Conservation (phyloP, 2,329 filamentous ascomycete genomes). For the Dactylellina haptotyla region DNA sequence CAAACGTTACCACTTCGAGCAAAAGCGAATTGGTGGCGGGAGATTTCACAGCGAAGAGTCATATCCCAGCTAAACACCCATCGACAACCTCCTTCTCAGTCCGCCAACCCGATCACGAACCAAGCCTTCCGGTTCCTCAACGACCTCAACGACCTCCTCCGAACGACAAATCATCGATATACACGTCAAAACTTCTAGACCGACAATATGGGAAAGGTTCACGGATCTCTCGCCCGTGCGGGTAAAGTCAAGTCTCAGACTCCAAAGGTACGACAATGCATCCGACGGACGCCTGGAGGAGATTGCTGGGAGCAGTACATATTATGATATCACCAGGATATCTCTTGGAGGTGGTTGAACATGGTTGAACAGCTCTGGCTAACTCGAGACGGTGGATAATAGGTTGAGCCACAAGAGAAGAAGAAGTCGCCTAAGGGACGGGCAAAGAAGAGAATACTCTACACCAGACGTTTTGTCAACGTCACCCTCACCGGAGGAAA, state of each 20-base stretch:
- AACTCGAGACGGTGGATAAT: constrained; percentile 57
- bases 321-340: neutral
- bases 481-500: constrained; percentile 97
- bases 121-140: neutral
- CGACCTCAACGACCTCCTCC: neutral
- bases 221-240: constrained; percentile 93
- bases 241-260: constrained; percentile 99
- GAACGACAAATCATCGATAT: constrained; percentile 16
- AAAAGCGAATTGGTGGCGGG: constrained; percentile 34
- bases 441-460: constrained; percentile 90
- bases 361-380: constrained; percentile 55
- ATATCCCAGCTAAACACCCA: constrained; percentile 18
- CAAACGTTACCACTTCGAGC: constrained; percentile 45
- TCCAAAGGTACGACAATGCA: constrained; percentile 75
- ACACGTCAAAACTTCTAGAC: constrained; percentile 1
- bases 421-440: constrained; percentile 96
- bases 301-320: no score
- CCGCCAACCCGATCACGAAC: constrained; percentile 6
- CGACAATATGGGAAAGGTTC: constrained; percentile 85
- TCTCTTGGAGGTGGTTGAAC: neutral
- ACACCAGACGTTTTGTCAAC: constrained; percentile 98
- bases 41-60: no score
- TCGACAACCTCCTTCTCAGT: constrained; percentile 17
- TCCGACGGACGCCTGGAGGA: no score
- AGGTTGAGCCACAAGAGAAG: constrained; percentile 94